These are phyloP conservation scores for Zalerion maritima DNA, from an alignment of 495 filamentous ascomycete species.

Conservation along the genomic window DNA sequence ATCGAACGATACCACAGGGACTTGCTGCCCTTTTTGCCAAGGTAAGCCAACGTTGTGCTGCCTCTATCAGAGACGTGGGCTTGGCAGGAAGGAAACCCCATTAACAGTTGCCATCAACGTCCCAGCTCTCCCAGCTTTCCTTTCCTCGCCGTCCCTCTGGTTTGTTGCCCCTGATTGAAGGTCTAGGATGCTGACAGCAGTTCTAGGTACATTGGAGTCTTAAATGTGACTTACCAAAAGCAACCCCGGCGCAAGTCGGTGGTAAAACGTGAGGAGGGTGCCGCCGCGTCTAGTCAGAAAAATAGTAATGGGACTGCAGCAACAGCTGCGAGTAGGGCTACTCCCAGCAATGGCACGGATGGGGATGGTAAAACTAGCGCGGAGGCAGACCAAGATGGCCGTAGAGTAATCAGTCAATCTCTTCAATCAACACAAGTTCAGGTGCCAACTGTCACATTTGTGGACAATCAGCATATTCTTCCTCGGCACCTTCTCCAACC, in stretches of 20 bases:
- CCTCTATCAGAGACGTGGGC: no score
- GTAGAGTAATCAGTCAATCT: slow-evolving; percentile 68
- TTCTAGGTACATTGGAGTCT: slow-evolving; percentile 81
- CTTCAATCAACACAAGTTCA: slow-evolving; percentile 30
- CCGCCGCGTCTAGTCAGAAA: slow-evolving; percentile 10
- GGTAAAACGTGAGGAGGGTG: slow-evolving; percentile 12
- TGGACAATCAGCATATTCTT: slow-evolving; percentile 91
- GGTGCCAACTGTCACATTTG: slow-evolving; percentile 84
- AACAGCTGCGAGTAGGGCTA: slow-evolving; percentile 12
- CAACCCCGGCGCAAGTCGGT: slow-evolving; percentile 52
- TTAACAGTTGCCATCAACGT: no score
- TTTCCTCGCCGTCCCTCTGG: no score
- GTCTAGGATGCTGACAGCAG: no score
- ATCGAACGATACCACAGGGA: slow-evolving; percentile 83
- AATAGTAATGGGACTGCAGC: slow-evolving; percentile 7
- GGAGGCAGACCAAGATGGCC: no score
- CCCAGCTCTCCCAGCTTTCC: no score
- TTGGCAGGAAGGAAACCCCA: no score
- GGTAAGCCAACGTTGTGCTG: slow-evolving; percentile 50
- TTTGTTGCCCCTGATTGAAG: no score
- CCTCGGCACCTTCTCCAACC: slow-evolving; percentile 58
- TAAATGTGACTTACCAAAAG: slow-evolving; percentile 95
- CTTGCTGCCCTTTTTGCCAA: slow-evolving; percentile 78
- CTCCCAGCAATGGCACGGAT: slow-evolving; percentile 10
- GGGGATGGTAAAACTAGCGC: no score